These are phyloP conservation scores for Coemansia sp. DNA, from an alignment of 192 early-diverging fungal genomes.

Conservation along the genomic window DNA sequence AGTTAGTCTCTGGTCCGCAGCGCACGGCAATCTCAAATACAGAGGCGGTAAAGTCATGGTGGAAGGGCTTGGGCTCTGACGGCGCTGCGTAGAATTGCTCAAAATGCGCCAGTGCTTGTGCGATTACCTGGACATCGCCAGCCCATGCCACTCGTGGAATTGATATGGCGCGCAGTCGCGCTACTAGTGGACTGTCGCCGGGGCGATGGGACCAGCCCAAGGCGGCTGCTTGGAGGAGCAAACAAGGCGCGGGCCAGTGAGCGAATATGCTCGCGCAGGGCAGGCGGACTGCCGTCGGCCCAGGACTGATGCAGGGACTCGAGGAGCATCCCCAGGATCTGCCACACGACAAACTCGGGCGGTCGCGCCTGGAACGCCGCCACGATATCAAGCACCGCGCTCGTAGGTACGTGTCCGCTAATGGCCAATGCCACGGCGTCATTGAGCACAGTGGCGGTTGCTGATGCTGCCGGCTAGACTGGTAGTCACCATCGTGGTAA, in stretches of 20 bases:
- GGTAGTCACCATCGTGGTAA: too few relatives aligned
- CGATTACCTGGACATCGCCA: conserved; percentile 56
- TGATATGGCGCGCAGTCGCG: conserved; percentile 63
- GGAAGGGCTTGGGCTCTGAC: conserved; percentile 57
- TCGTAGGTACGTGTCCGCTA: conserved; percentile 78
- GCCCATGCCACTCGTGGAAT: conserved; percentile 62
- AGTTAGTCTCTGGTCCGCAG: conserved; percentile 42
- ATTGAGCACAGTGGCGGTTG: conserved; percentile 39
- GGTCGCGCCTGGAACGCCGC: conserved; percentile 46
- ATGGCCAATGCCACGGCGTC: conserved; percentile 78
- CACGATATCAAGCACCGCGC: conserved; percentile 71
- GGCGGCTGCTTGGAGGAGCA: conserved; percentile 56
- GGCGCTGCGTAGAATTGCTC: conserved; percentile 57
- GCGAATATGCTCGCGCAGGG: conserved; percentile 49
- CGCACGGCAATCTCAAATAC: conserved; percentile 64
- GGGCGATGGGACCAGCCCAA: conserved; percentile 63
- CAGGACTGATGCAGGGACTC: conserved; percentile 54
- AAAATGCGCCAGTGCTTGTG: conserved; percentile 59
- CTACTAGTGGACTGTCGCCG: conserved; percentile 58
- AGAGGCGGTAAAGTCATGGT: conserved; percentile 51
- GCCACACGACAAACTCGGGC: conserved; percentile 55
- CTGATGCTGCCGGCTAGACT: too few relatives aligned
- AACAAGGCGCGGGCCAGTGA: conserved; percentile 55
- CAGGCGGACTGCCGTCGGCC: conserved; percentile 46
- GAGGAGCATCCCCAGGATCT: conserved; percentile 48